Evolutionary conservation across 2,329 filamentous ascomycete species (phyloP), one percentile per base, ranked within the genome.

Genomic region (Colletotrichum sp.): DNA sequence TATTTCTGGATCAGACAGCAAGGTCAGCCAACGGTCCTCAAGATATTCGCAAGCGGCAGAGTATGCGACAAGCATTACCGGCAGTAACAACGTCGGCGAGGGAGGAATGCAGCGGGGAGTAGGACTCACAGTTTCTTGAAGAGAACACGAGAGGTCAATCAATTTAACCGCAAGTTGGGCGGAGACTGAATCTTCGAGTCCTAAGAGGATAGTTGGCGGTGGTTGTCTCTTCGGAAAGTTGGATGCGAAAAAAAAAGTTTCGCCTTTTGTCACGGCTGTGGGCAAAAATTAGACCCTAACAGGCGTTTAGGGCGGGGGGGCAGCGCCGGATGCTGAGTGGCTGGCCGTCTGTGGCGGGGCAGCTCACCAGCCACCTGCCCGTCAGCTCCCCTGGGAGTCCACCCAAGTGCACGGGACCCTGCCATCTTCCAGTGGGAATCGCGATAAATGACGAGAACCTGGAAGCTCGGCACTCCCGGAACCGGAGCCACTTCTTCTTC

Each of bases 181-280:
- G 96, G 96, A 98, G 96, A 99, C 96, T 98, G 96, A 98, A 92
- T 94, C 96, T 95, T 97, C 95, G 92, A 95, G 95, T 98, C 94
- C 95, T 92, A 84, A 83, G 82, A 84, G 82, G 69, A 78, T 76
- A 55, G 68, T 65, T 71, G 69, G 55, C 69, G 74, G 55, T 70
- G 77, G 79, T 73, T 73, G 70, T 75, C 76, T 78, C 78, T 78
- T 71, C 66, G 44, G 52, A 11, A 36, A 69, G 75, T 78, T 79
- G 34, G 55, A 4, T 27, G 73, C 72, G 32, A 64, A 71, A 78
- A 77, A 79, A 77, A 82, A 82, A 82, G 82, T 80, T 81, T 81
- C 69, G 55, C 71, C 61, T 78, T 78, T 77, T 78, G 66, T 61
- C 73, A 65, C 32, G 67, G 69, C 61, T 77, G 77, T 77, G 77